phyloP scores from a whole-genome alignment of 257 asterid genomes.

The Solanum dulcamara region DNA sequence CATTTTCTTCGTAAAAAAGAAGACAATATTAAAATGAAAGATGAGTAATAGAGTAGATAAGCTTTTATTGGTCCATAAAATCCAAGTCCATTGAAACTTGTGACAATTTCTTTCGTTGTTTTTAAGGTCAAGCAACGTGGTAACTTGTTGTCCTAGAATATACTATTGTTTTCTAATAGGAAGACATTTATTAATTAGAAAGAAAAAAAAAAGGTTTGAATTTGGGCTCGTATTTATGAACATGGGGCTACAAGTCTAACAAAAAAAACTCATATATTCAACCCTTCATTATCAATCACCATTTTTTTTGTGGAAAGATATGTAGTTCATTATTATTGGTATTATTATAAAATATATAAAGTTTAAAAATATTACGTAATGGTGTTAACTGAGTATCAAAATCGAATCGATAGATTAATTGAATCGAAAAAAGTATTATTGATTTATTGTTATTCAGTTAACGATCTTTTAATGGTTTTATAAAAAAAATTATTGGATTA shows the following conservation, averaged over 20 bases:
- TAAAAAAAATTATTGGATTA: too few species aligned
- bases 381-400: too few species aligned
- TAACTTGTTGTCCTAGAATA: constrained; percentile 20
- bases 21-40: background rate
- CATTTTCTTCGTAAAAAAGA: background rate
- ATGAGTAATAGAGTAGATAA: background rate
- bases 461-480: too few species aligned
- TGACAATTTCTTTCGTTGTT: background rate
- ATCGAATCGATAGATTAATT: too few species aligned
- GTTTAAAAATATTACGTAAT: background rate
- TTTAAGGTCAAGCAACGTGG: constrained; percentile 4
- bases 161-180: background rate
- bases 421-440: too few species aligned
- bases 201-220: background rate
- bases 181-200: background rate
- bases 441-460: too few species aligned
- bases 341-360: background rate
- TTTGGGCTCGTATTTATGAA: background rate
- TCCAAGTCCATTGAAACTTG: background rate
- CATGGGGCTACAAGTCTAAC: background rate
- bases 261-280: background rate
- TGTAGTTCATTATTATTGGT: background rate
- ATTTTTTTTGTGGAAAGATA: too few species aligned
- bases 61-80: background rate
- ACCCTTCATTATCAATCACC: background rate